Conservation (phyloP, 2,329 filamentous ascomycete species). For the Gyromitra esculenta region DNA sequence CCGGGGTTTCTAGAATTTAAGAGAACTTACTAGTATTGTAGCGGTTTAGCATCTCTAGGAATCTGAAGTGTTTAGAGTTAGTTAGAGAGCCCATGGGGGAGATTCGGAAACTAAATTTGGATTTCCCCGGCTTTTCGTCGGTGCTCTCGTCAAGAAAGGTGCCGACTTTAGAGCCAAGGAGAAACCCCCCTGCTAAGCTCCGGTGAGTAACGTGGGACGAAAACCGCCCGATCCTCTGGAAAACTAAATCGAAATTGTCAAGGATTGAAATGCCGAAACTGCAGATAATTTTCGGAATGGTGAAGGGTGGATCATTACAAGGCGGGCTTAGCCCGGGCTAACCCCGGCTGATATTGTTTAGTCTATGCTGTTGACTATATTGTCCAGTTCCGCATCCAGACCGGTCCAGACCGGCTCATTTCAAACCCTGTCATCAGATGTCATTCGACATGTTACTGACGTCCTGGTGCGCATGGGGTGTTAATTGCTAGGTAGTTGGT, state of each 20-base stretch:
- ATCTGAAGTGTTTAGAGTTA: neutral
- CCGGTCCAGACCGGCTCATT: slow-evolving; percentile 6
- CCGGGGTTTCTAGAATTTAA: neutral
- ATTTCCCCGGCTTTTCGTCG: neutral
- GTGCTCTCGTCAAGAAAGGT: neutral
- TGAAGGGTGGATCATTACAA: neutral
- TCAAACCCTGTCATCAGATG: slow-evolving; percentile 1
- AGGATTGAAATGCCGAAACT: neutral
- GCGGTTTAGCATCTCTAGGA: neutral
- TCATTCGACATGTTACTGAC: neutral
- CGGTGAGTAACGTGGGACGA: neutral
- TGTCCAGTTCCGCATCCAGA: neutral
- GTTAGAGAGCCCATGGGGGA: neutral
- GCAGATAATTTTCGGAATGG: neutral
- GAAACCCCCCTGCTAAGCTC: neutral
- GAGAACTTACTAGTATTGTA: neutral
- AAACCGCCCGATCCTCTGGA: neutral
- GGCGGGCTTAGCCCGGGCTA: neutral
- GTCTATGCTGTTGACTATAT: neutral
- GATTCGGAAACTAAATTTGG: neutral
- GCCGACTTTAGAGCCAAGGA: neutral
- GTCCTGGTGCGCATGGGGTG: neutral
- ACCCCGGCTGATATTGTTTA: neutral
- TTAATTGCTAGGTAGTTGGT: neutral
- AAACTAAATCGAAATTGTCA: neutral